phyloP scores from a whole-genome alignment of 352 stramenopile genomes.

The Pythium rhizo-oryzae region DNA sequence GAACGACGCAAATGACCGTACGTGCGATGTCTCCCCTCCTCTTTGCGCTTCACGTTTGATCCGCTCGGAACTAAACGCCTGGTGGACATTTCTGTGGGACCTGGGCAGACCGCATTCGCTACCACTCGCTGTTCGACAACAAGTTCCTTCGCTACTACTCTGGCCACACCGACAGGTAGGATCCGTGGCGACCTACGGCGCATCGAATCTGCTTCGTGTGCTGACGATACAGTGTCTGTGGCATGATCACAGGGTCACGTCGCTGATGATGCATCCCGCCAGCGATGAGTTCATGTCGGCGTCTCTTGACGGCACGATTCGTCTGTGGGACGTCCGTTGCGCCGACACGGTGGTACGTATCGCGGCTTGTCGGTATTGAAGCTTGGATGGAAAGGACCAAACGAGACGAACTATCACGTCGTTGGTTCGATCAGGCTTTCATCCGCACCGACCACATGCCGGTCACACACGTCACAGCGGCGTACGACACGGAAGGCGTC shows the following conservation, averaged over 20 bases:
- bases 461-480: conserved; percentile 64
- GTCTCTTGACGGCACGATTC: conserved; percentile 75
- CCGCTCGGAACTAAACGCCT: background rate
- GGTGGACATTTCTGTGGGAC: background rate
- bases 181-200: too few relatives aligned
- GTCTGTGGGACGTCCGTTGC: conserved; percentile 79
- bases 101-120: conserved; percentile 77
- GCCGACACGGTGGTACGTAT: conserved; percentile 56
- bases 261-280: conserved; percentile 86
- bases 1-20: conserved; percentile 75
- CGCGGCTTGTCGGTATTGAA: background rate
- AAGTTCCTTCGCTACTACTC: conserved; percentile 89
- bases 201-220: too few relatives aligned
- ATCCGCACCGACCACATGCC: conserved; percentile 68
- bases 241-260: conserved; percentile 54
- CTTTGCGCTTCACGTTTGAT: background rate
- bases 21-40: conserved; percentile 26
- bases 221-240: too few relatives aligned
- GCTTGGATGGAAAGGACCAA: background rate
- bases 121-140: conserved; percentile 91
- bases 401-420: too few relatives aligned
- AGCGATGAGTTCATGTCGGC: conserved; percentile 85
- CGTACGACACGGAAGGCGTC: conserved; percentile 85
- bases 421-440: conserved; percentile 43
- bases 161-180: conserved; percentile 71